A percentile compares a stretch with the other conserved stretches of the same genome.
Conservation (phyloP, 2,329 filamentous ascomycete genomes). For the Chaetothyriales sp. region DNA sequence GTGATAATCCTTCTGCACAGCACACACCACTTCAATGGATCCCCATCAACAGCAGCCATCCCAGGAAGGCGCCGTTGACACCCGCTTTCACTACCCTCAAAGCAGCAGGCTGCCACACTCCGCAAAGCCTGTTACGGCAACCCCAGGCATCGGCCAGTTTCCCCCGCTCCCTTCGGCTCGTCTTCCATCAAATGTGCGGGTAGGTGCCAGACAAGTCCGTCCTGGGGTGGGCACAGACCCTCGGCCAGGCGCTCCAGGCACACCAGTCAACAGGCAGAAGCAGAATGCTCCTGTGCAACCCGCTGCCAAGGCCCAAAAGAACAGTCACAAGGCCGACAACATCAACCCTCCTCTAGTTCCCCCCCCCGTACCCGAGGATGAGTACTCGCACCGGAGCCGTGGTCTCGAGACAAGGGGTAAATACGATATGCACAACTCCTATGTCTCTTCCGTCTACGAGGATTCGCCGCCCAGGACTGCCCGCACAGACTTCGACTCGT, state of each 20-base stretch:
- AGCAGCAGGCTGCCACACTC: constrained; percentile 1
- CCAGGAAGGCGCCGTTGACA: neutral
- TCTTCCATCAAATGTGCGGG: constrained; percentile 9
- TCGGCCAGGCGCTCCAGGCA: constrained; percentile 5
- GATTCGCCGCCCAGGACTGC: constrained; percentile 6
- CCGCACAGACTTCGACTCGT: neutral
- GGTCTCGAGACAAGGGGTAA: neutral
- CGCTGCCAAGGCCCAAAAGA: neutral
- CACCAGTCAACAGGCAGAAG: neutral
- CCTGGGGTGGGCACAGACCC: constrained; percentile 12
- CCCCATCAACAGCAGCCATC: neutral
- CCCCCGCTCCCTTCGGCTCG: constrained; percentile 12
- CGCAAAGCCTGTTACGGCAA: neutral
- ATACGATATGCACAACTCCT: constrained; percentile 12
- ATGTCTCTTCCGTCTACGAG: constrained; percentile 13
- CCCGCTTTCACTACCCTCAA: constrained; percentile 12
- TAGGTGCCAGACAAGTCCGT: constrained; percentile 11
- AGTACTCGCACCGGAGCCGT: neutral
- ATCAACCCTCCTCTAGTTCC: constrained; percentile 10
- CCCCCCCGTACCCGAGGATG: constrained; percentile 5
- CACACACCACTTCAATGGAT: neutral
- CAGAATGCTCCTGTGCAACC: neutral
- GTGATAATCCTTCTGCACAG: neutral
- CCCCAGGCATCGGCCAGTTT: constrained; percentile 1
- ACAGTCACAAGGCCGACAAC: neutral